These are phyloP conservation scores for Gnetum montanum DNA, from an alignment of 75 land plant genomes.

Conservation along the genomic window DNA sequence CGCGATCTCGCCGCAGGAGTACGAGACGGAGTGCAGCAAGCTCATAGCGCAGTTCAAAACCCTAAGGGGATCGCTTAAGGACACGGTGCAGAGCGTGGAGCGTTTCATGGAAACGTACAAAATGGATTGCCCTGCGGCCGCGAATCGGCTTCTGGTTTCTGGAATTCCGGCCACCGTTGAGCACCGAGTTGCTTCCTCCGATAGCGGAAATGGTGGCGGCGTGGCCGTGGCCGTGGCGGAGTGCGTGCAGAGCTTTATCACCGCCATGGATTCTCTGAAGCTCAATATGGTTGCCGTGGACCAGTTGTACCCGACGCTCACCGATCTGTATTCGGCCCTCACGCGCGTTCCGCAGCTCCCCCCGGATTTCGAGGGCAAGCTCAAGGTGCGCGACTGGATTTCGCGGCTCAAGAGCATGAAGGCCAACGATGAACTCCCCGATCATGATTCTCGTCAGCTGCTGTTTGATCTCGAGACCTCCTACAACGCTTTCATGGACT, in stretches of 20 bases:
- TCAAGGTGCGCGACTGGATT: conserved; percentile 82
- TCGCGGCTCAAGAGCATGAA: conserved; percentile 77
- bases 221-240: conserved; percentile 69
- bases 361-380: conserved; percentile 75
- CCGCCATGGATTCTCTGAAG: conserved; percentile 90
- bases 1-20: conserved; percentile 57
- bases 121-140: conserved; percentile 88
- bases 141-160: conserved; percentile 70
- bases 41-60: conserved; percentile 94
- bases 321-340: conserved; percentile 54
- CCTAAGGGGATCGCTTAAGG: conserved; percentile 54
- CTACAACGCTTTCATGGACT: conserved; percentile 93
- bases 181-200: conserved; percentile 58
- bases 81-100: conserved; percentile 72
- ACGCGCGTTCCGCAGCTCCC: conserved; percentile 41
- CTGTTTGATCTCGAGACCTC: conserved; percentile 90
- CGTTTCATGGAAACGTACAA: conserved; percentile 83
- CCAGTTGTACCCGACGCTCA: conserved; percentile 79
- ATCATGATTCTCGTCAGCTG: conserved; percentile 85
- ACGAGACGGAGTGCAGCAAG: conserved; percentile 83
- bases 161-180: conserved; percentile 97
- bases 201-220: conserved; percentile 21
- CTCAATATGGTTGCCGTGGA: conserved; percentile 93
- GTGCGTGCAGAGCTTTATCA: conserved; percentile 89
- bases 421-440: conserved; percentile 86